phyloP scores from a whole-genome alignment of 495 filamentous ascomycete species.

The Aspergillus cristatus region DNA sequence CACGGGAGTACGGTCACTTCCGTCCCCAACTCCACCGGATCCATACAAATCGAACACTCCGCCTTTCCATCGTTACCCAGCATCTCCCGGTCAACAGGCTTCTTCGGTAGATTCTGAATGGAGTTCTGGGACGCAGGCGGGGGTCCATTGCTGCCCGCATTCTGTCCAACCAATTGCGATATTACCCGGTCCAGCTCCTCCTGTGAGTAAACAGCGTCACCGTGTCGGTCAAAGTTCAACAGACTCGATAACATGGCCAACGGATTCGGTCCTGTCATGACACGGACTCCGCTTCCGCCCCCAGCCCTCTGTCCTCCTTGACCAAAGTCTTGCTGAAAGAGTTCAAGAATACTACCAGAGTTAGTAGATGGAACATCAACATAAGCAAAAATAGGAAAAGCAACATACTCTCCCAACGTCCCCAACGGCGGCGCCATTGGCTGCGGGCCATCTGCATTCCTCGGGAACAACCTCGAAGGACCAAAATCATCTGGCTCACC shows the following conservation, averaged over 20 bases:
- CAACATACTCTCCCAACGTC: conserved; percentile 30
- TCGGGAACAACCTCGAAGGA: conserved; percentile 17
- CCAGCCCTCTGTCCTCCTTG: conserved; percentile 3
- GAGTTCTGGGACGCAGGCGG: conserved; percentile 69
- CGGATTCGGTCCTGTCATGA: conserved; percentile 20
- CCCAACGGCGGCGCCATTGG: conserved; percentile 15
- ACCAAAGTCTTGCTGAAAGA: conserved; percentile 14
- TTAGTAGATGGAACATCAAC: not conserved
- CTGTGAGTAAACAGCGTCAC: conserved; percentile 87
- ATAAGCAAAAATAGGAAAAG: not conserved
- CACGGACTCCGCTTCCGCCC: conserved; percentile 11
- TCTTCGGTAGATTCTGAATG: conserved; percentile 65
- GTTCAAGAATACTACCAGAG: conserved; percentile 22
- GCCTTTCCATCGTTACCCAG: conserved; percentile 53
- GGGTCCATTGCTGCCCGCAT: conserved; percentile 63
- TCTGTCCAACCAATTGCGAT: conserved; percentile 76
- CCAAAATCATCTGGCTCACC: not conserved
- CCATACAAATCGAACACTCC: conserved; percentile 93
- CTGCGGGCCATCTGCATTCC: conserved; percentile 26
- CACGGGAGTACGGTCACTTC: conserved; percentile 78
- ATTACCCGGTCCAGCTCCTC: conserved; percentile 87
- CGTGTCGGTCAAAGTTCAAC: conserved; percentile 52
- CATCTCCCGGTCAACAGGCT: conserved; percentile 55
- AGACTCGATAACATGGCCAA: conserved; percentile 35
- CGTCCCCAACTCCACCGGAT: conserved; percentile 63